Evolutionary conservation across 306 rosid species (phyloP).

Genomic region (Dryas drummondii): DNA sequence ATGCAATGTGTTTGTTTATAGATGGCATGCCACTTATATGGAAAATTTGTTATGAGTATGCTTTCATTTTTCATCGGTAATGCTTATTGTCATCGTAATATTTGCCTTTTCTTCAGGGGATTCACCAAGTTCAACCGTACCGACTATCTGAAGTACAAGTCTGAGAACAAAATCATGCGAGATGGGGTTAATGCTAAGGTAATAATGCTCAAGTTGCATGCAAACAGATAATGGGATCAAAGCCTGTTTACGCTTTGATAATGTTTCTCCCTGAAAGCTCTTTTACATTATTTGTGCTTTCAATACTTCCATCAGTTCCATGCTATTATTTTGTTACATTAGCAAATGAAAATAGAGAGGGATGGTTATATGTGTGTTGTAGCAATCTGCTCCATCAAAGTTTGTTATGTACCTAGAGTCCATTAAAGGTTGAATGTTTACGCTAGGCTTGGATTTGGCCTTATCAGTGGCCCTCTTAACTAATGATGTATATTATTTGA

Average conservation of each 20-base stretch:
- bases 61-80: background rate
- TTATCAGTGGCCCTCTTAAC: background rate
- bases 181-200: slow-evolving; percentile 90
- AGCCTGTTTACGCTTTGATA: background rate
- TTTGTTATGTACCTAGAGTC: too few species aligned
- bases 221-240: background rate
- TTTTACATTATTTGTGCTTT: background rate
- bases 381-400: background rate
- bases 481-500: background rate
- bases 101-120: slow-evolving; percentile 46
- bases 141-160: slow-evolving; percentile 57
- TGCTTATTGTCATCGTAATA: background rate
- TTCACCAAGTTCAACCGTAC: slow-evolving; percentile 65
- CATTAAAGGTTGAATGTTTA: too few species aligned
- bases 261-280: background rate
- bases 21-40: background rate
- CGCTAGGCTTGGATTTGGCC: too few species aligned
- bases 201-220: slow-evolving; percentile 25
- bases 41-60: background rate
- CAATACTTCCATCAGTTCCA: background rate
- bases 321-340: background rate
- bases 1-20: background rate
- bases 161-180: slow-evolving; percentile 49
- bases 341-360: background rate
- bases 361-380: background rate